Conservation (phyloP, 2,329 filamentous ascomycete genomes). For the Aspergillus melleus region DNA sequence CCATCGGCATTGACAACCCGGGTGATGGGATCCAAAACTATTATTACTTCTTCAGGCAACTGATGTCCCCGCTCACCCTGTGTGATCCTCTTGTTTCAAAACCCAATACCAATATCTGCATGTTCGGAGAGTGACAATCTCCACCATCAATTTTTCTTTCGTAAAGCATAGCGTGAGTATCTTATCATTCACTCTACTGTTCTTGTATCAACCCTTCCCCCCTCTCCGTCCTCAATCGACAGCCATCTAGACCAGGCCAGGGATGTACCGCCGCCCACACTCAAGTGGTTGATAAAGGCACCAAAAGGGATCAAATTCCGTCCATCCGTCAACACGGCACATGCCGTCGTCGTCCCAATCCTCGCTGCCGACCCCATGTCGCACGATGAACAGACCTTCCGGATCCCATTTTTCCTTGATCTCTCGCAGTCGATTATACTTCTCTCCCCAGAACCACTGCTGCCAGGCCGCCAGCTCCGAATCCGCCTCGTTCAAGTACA, state of each 20-base stretch:
- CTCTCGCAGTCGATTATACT: conserved; percentile 1
- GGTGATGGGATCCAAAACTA: neutral
- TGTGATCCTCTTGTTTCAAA: neutral
- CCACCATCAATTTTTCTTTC: neutral
- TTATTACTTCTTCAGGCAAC: neutral
- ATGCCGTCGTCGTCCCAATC: conserved; percentile 3
- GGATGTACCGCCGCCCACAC: neutral
- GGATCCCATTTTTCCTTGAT: conserved; percentile 6
- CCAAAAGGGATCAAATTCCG: neutral
- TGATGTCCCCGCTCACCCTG: neutral
- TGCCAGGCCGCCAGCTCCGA: neutral
- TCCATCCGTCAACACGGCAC: neutral
- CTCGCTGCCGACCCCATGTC: conserved; percentile 4
- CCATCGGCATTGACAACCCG: neutral
- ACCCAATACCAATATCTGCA: neutral
- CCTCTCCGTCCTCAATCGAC: neutral
- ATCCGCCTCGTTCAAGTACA: neutral
- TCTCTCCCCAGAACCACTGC: conserved; percentile 2
- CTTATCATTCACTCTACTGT: neutral
- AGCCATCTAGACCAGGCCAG: neutral
- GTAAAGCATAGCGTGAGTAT: neutral
- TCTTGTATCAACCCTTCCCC: neutral
- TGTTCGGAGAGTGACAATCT: neutral
- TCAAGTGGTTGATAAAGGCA: neutral
- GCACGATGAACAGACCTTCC: conserved; percentile 3